Evolutionary conservation across 805 yeast species (phyloP).

Genomic region (Saccharomycopsis malanga): DNA sequence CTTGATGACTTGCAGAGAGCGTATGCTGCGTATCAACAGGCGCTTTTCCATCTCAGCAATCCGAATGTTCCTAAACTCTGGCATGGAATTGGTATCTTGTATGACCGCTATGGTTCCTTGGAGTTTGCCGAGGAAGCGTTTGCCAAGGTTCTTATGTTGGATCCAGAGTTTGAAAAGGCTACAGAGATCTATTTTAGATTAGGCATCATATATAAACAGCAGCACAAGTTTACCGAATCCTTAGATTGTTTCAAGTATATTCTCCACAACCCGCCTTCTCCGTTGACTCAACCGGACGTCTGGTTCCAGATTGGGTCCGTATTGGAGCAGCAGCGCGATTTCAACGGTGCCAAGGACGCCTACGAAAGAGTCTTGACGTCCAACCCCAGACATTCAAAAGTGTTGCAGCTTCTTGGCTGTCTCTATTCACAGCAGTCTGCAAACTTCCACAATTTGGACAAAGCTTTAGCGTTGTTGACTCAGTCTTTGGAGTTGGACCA

Average conservation of each 20-base stretch:
- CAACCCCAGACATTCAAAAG: slow-evolving; percentile 93
- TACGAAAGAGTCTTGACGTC: slow-evolving; percentile 86
- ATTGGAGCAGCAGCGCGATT: slow-evolving; percentile 87
- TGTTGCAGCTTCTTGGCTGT: slow-evolving; percentile 92
- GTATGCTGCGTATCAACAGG: slow-evolving; percentile 94
- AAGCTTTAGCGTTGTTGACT: slow-evolving; percentile 72
- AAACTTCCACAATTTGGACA: slow-evolving; percentile 69
- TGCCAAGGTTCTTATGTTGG: slow-evolving; percentile 90
- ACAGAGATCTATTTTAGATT: slow-evolving; percentile 93
- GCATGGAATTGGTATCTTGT: slow-evolving; percentile 97
- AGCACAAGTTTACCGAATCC: slow-evolving; percentile 77
- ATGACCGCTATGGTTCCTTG: slow-evolving; percentile 91
- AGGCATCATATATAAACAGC: slow-evolving; percentile 95
- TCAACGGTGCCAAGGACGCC: slow-evolving; percentile 88
- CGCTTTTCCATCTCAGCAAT: slow-evolving; percentile 80
- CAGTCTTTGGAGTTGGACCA: slow-evolving; percentile 87
- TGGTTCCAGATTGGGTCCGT: slow-evolving; percentile 99
- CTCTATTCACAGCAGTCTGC: slow-evolving; percentile 72
- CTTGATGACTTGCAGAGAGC: slow-evolving; percentile 93
- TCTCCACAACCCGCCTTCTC: slow-evolving; percentile 85
- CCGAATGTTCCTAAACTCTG: slow-evolving; percentile 95
- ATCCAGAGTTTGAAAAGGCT: slow-evolving; percentile 93
- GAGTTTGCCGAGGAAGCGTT: slow-evolving; percentile 99
- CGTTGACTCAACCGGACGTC: slow-evolving; percentile 91
- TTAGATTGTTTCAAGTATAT: slow-evolving; percentile 94